These are phyloP conservation scores for Lantana camara DNA, from an alignment of 257 asterid species.

Conservation along the genomic window DNA sequence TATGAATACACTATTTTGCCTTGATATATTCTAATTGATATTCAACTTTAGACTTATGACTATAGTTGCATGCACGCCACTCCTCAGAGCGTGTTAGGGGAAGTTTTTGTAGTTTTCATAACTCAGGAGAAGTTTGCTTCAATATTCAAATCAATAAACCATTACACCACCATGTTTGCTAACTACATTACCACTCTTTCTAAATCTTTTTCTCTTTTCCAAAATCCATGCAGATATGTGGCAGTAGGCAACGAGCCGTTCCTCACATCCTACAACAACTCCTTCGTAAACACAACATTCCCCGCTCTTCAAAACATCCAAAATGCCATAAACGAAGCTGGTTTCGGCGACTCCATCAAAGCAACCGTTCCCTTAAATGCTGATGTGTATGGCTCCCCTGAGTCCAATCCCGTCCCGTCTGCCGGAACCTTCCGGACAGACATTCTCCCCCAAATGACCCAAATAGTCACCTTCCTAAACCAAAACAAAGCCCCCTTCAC, in stretches of 20 bases:
- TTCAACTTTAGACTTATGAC: too few relatives aligned
- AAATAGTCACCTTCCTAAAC: slow-evolving; percentile 69
- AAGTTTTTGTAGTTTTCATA: too few relatives aligned
- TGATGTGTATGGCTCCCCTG: slow-evolving; percentile 71
- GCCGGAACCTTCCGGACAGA: slow-evolving; percentile 69
- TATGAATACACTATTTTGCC: too few relatives aligned
- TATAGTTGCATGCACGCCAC: too few relatives aligned
- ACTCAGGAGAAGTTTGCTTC: too few relatives aligned
- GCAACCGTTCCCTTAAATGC: slow-evolving; percentile 83
- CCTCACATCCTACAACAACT: slow-evolving; percentile 67
- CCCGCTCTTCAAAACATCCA: slow-evolving; percentile 87
- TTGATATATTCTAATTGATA: too few relatives aligned
- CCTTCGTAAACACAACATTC: slow-evolving; percentile 70
- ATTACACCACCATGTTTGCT: too few relatives aligned
- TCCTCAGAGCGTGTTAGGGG: too few relatives aligned
- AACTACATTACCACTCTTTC: too few relatives aligned
- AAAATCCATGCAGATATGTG: slow-evolving; percentile 54
- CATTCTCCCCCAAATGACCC: slow-evolving; percentile 53
- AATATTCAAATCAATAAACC: too few relatives aligned
- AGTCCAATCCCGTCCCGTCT: slow-evolving; percentile 61
- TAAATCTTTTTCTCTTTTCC: background rate
- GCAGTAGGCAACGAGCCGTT: slow-evolving; percentile 91
- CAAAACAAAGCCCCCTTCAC: slow-evolving; percentile 75
- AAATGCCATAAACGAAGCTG: slow-evolving; percentile 70
- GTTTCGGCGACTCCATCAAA: slow-evolving; percentile 59